Evolutionary conservation across 441 rosid genomes (phyloP), one percentile per base, ranked within the genome.

Genomic region (Corymbia calophylla): DNA sequence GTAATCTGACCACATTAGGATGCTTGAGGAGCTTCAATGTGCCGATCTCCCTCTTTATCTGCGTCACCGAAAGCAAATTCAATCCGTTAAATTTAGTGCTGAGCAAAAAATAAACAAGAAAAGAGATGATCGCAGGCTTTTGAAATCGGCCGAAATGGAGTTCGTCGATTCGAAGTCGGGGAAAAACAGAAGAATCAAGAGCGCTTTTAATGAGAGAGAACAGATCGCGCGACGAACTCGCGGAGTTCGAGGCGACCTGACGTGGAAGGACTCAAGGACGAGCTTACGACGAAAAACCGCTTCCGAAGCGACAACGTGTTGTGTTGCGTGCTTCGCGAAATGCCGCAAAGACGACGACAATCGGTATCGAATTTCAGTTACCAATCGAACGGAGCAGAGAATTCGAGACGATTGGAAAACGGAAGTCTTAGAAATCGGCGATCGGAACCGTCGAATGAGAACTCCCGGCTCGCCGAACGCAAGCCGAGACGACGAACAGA

Each of bases 1-100:
- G 94, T 88, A 98, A 94, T 87, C 99, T 94, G 56, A 98, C 99
- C 51, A 98, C 95, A 88, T 98, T 96, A 11, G 99, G 99, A 93
- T 98, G 99, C 87, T 95, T 97, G 68, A 98, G 94, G 89, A 96
- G 97, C 93, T 96, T 98, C 92, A 97, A 89, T 31, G 99, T 97
- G 56, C 92, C 95, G 88, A 98, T 97, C 94, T 98, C 99, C 86
- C 99, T 95, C 91, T 97, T 98, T 53, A 98, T 97, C 99, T 98
- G 96, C 88, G 27, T 21, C 66, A 39, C 29, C 82, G 25, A 47
- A 73, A 77, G 27, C 12, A 53, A 73, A 39, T 39, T 39, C 1
- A 47, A 73, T 39, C 82, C 49, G 82, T 73, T 39, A 39, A 73
- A 19, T 73, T 73, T 21, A 44, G 49, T 73, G 25, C 82, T 1